These are phyloP conservation scores for Pleurotus pulmonarius DNA, from an alignment of 768 basidiomycete species.

Conservation along the genomic window DNA sequence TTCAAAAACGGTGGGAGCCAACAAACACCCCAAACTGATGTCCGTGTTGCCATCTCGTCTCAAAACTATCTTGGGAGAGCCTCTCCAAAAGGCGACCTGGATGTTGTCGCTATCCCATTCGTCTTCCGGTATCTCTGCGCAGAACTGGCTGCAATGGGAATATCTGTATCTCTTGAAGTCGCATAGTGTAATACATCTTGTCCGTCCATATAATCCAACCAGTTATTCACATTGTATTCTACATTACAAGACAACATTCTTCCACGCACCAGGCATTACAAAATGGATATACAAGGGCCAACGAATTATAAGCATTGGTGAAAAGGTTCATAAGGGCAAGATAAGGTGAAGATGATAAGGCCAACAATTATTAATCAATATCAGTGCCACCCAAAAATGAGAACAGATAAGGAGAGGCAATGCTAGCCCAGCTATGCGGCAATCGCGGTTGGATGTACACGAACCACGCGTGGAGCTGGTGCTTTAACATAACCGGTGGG, in stretches of 20 bases:
- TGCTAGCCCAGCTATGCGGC: not conserved
- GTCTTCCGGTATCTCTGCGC: slow-evolving; percentile 94
- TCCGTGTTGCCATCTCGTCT: slow-evolving; percentile 64
- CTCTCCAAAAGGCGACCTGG: slow-evolving; percentile 77
- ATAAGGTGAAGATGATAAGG: not conserved
- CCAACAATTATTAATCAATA: not conserved
- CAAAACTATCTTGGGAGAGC: slow-evolving; percentile 59
- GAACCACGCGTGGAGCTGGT: not conserved
- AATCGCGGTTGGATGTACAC: not conserved
- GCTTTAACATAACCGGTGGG: not conserved
- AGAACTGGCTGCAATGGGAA: slow-evolving; percentile 98
- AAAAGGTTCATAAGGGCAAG: not conserved
- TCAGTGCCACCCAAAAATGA: not conserved
- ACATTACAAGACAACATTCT: not conserved
- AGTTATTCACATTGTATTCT: not conserved
- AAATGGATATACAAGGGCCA: not conserved
- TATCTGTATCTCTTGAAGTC: slow-evolving; percentile 82
- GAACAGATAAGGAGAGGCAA: not conserved
- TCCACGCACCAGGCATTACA: slow-evolving; percentile 4
- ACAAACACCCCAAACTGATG: slow-evolving; percentile 38
- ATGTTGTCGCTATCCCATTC: slow-evolving; percentile 93
- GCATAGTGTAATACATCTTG: slow-evolving; percentile 29
- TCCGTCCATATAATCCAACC: not conserved
- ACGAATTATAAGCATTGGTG: not conserved
- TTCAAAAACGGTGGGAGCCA: slow-evolving; percentile 54